Evolutionary conservation across 2,329 filamentous ascomycete species (phyloP), one percentile per base, ranked within the genome.

Genomic region (Fusarium multiceps): DNA sequence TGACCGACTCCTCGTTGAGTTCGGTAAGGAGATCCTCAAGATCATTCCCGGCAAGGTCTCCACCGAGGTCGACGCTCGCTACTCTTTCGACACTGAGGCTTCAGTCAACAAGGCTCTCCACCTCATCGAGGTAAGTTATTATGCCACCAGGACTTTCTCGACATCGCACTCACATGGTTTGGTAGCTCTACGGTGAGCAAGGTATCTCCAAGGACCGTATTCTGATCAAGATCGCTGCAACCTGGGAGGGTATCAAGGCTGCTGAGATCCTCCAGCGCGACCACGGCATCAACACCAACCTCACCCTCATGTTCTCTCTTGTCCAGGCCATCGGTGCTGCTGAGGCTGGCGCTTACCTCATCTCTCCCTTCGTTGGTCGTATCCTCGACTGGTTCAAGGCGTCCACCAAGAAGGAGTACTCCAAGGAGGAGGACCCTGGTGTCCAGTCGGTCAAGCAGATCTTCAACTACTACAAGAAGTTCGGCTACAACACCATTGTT

Each of bases 381-480:
- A 99, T 99, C 80, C 92, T 99, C 75, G 96, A 99, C 86, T 99
- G 95, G 95, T 98, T 91, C 93, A 99, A 99, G 93, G 93, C 93
- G 64, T 86, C 90, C 76, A 93, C 90, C 82, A 97, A 97, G 91
- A 94, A 97, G 89, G 92, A 96, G 75, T 99, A 94, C 90, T 79
- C 87, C 81, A 89, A 93, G 82, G 86, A 92, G 83, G 93, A 97
- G 82, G 96, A 99, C 87, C 96, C 96, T 61, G 96, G 96, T 87
- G 96, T 99, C 83, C 89, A 93, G 86, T 95, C 92, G 74, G 96
- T 99, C 80, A 88, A 95, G 88, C 80, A 78, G 83, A 99, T 99
- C 87, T 99, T 92, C 90, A 96, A 99, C 90, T 99, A 99, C 93
- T 99, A 99, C 92, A 99, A 99, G 93, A 98, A 98, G 89, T 93